Evolutionary conservation across 192 early-diverging fungal genomes (phyloP), one percentile per base, ranked within the genome.

Genomic region (Linnemannia zychae): DNA sequence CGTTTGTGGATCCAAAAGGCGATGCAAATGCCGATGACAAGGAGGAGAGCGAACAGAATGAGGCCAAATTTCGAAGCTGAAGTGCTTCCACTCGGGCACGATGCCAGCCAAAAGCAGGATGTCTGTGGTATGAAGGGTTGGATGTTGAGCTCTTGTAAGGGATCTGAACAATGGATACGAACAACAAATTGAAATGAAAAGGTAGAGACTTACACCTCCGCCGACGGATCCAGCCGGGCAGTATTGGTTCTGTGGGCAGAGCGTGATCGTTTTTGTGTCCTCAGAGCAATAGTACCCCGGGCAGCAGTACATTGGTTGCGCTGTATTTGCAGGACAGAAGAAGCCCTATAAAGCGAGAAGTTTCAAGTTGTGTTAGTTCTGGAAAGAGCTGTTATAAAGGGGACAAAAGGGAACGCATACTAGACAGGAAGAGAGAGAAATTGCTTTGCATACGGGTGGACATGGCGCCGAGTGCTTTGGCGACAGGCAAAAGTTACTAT

Each of bases 231-330:
- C 92, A 4, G 85, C 76, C 11, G 88, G 90, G 60, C 91, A 94
- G 81, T 87, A 94, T 66, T 82, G 74, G 28, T 88, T 91, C 31
- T 78, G 71, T 0, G 93, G 92, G 74, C 94, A 94, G 16, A 87
- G 15, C 9, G 74, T 68, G 47, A 92, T 79, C 2, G 82, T 77
- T 17, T 74, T 86, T 7, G 89, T 86, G 31, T 90, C 87, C 24
- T 70, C 78, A 5, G 89, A 89, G 77, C 93, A 94, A 49, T 90
- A 91, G 72, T 89, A 92, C 15, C 93, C 92, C 0, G 80, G 57
- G 57, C 90, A 91, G 77, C 94, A 95, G 74, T 93, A 92, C 68
- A 89, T 72, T 12, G 94, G 93, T 72, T 94, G 87, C 33, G 88
- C 87, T 17, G 91, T 87, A 52, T 91, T 88, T 1, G 75, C 46